These are phyloP conservation scores for Aureobasidium namibiae DNA, from an alignment of 2,329 filamentous ascomycete species.

Conservation along the genomic window DNA sequence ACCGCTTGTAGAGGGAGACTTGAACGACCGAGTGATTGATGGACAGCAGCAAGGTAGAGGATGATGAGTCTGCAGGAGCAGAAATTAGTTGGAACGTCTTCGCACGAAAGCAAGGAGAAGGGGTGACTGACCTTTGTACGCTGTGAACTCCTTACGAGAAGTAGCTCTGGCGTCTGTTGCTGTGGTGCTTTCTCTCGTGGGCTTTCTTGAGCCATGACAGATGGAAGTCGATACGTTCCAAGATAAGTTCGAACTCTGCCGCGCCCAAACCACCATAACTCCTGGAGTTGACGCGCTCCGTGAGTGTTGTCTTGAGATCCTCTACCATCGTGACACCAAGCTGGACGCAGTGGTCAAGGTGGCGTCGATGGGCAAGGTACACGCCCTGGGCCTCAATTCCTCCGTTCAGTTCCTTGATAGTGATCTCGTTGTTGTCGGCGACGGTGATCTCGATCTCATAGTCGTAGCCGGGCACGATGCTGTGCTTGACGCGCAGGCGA, in stretches of 20 bases:
- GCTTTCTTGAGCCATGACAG: background rate
- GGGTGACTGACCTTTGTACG: background rate
- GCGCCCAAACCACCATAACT: background rate
- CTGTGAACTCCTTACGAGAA: background rate
- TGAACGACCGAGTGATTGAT: background rate
- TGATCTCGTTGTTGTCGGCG: background rate
- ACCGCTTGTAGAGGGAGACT: background rate
- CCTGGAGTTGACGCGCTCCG: background rate
- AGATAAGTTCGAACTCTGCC: background rate
- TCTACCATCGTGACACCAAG: background rate
- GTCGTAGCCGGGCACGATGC: background rate
- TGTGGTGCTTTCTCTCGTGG: background rate
- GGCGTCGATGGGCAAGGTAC: background rate
- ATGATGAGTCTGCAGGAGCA: no score
- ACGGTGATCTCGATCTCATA: background rate
- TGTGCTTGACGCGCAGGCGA: background rate
- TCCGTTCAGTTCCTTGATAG: background rate
- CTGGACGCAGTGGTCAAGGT: background rate
- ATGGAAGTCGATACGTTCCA: background rate
- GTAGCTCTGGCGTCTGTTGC: background rate
- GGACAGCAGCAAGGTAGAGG: no score
- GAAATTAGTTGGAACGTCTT: background rate
- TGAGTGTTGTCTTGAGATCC: background rate
- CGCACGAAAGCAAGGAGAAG: background rate
- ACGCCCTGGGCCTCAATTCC: background rate